phyloP scores from a whole-genome alignment of 768 basidiomycete species.

The Lactarius hatsudake region DNA sequence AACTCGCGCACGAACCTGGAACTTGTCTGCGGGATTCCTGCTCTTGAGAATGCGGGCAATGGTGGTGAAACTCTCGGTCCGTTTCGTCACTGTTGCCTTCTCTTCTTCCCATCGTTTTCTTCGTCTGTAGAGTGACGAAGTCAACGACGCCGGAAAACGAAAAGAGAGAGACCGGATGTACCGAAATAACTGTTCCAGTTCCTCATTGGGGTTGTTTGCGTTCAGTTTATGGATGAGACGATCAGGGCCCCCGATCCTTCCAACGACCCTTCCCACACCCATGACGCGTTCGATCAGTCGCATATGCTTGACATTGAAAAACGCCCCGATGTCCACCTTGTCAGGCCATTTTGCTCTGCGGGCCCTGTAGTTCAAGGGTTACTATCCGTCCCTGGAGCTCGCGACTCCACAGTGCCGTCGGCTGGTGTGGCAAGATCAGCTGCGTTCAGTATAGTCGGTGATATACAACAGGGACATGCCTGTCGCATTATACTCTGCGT shows the following conservation, averaged over 20 bases:
- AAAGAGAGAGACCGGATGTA: background rate
- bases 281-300: slow-evolving; percentile 18
- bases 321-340: slow-evolving; percentile 16
- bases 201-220: slow-evolving; percentile 16
- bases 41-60: slow-evolving; percentile 17
- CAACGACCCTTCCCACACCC: slow-evolving; percentile 16
- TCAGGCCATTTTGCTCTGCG: slow-evolving; percentile 24
- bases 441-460: slow-evolving; percentile 25
- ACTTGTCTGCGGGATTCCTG: slow-evolving; percentile 9
- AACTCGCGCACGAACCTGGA: slow-evolving; percentile 24
- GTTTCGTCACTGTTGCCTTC: background rate
- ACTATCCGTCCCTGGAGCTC: slow-evolving; percentile 15
- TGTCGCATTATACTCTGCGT: slow-evolving; percentile 16
- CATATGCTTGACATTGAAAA: slow-evolving; percentile 25
- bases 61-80: slow-evolving; percentile 11
- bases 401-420: slow-evolving; percentile 12
- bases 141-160: background rate
- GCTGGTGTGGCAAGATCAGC: slow-evolving; percentile 19
- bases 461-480: slow-evolving; percentile 20
- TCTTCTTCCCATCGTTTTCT: slow-evolving; percentile 13
- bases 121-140: slow-evolving; percentile 5
- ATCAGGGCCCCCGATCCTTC: slow-evolving; percentile 25
- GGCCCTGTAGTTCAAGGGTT: slow-evolving; percentile 22
- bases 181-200: slow-evolving; percentile 16
- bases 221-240: slow-evolving; percentile 25